phyloP scores from a whole-genome alignment of 768 basidiomycete species.

The Aureoboletus auriporus region DNA sequence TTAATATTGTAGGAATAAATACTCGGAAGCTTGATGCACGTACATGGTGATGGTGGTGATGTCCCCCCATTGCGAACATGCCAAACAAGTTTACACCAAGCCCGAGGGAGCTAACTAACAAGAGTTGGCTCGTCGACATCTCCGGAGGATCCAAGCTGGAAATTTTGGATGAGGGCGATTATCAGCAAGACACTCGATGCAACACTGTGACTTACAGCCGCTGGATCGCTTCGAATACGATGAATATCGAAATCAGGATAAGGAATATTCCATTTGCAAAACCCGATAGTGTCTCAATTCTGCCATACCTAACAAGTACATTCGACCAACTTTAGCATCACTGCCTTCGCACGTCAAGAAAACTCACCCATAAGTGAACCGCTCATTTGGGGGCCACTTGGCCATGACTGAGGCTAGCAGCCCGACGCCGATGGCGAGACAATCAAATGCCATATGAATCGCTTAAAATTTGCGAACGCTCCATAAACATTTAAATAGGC shows the following conservation, averaged over 20 bases:
- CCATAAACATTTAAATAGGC: neutral
- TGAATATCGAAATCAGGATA: conserved; percentile 93
- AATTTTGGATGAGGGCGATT: neutral
- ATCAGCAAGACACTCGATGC: conserved; percentile 14
- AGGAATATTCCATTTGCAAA: conserved; percentile 97
- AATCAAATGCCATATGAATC: conserved; percentile 99
- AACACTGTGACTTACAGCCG: conserved; percentile 56
- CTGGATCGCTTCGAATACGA: conserved; percentile 96
- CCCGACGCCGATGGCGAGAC: conserved; percentile 94
- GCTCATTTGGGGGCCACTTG: conserved; percentile 92
- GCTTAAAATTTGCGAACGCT: conserved; percentile 45
- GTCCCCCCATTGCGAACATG: conserved; percentile 98
- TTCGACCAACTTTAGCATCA: neutral
- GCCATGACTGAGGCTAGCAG: conserved; percentile 97
- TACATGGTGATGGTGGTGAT: conserved; percentile 73
- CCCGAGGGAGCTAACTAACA: conserved; percentile 86
- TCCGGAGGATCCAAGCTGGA: conserved; percentile 87
- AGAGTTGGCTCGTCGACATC: conserved; percentile 92
- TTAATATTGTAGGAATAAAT: neutral
- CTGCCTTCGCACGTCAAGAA: neutral
- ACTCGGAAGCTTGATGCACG: conserved; percentile 15
- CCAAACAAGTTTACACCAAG: conserved; percentile 94
- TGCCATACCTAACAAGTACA: conserved; percentile 62
- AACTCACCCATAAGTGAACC: conserved; percentile 90
- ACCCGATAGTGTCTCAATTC: conserved; percentile 95